phyloP scores from a whole-genome alignment of 2,329 filamentous ascomycete genomes.

The Ophiocordyceps camponoti-saundersi region DNA sequence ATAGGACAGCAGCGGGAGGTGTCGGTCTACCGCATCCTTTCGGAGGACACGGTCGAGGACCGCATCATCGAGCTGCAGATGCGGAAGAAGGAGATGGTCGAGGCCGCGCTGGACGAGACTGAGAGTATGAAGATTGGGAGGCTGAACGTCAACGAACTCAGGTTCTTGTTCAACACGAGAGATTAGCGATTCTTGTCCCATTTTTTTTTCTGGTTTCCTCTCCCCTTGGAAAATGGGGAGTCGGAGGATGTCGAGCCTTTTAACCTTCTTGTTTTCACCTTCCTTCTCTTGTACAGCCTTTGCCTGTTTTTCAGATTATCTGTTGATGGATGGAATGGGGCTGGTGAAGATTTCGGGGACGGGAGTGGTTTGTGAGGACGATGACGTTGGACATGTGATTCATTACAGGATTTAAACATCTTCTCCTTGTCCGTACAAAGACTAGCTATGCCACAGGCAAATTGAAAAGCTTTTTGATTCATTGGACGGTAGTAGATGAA shows the following conservation, averaged over 20 bases:
- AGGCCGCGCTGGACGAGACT: conserved; percentile 63
- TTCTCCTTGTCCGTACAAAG: too few species aligned
- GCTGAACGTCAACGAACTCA: conserved; percentile 48
- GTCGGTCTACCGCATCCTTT: conserved; percentile 63
- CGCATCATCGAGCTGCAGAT: conserved; percentile 67
- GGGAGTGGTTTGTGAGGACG: too few species aligned
- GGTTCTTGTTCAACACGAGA: conserved; percentile 44
- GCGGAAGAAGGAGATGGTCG: conserved; percentile 60
- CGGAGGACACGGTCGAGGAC: conserved; percentile 70
- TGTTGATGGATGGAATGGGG: too few species aligned
- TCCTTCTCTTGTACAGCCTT: neutral
- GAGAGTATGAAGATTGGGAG: conserved; percentile 49
- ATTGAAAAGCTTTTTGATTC: too few species aligned
- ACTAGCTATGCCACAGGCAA: too few species aligned
- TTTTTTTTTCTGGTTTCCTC: neutral
- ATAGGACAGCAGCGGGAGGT: conserved; percentile 66
- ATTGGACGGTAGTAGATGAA: too few species aligned
- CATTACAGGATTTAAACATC: too few species aligned
- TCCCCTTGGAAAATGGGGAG: too few species aligned
- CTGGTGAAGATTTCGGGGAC: too few species aligned
- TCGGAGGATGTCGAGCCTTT: too few species aligned
- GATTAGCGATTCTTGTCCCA: neutral
- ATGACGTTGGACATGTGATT: too few species aligned
- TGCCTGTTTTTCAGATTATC: neutral
- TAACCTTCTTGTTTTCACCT: too few species aligned